Base-by-base conservation (phyloP, 1,284 basidiomycete genomes). In the Ustilago shanxiensis region DNA sequence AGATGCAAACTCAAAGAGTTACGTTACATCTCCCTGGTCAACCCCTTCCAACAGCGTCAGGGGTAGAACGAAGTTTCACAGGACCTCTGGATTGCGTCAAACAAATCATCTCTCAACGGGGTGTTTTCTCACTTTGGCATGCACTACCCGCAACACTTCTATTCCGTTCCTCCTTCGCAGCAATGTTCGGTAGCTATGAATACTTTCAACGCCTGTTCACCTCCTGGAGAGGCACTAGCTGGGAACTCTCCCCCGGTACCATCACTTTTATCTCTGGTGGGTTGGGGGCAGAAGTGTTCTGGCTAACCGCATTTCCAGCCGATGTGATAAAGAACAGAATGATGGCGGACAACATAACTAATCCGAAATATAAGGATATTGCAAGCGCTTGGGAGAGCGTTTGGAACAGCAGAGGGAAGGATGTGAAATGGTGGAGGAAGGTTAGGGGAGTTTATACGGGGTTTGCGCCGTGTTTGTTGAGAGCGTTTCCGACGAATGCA, bases 241-340 rank as follows among this genome's bases (percentile, higher is more conserved):
- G 66, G 70, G 61, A 92, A 89, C 89, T 92, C 80, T 90, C 88
- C 72, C 90, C 89, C 20, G 90, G 90, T 3, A 86, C 89, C 11
- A 89, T 91, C 6, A 92, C 91, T 72, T 92, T 93, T 83, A 83
- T 92, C 18, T 89, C 91, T 2, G 92, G 92, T 24, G 86, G 84
- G 0, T 45, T 87, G 2, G 80, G 73, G 1, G 84, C 86, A 22
- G 87, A 87, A 55, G 58, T 84, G 2, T 87, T 86, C 62, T 87
- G 87, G 87, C 61, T 89, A 20, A 90, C 91, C 87, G 91, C 90
- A 20, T 92, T 93, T 54, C 91, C 92, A 0, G 90, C 91, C 29
- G 93, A 94, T 85, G 92, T 92, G 79, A 87, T 93, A 69, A 93
- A 93, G 65, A 83, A 85, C 47, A 80, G 87, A 2, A 70, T 87